Conservation (phyloP, 306 rosid species). For the Corylus avellana region DNA sequence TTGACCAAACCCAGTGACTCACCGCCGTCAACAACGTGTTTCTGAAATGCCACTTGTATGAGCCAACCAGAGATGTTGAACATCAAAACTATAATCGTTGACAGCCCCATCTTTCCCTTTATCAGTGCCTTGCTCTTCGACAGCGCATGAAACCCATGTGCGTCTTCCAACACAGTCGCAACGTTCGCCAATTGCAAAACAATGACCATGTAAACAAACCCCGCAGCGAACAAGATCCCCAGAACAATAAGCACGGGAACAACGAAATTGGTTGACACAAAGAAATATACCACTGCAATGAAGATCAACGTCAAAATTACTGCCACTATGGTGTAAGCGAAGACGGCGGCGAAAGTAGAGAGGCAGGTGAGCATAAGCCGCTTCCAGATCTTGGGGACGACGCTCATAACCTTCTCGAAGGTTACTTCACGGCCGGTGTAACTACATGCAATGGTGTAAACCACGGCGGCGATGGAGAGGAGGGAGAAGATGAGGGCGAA, state of each 20-base stretch:
- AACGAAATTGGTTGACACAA: fast-evolving
- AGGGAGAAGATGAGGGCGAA: constrained; percentile 42
- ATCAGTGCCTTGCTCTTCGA: constrained; percentile 52
- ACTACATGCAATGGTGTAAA: constrained; percentile 65
- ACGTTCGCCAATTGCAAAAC: constrained; percentile 76
- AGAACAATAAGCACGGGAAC: background rate
- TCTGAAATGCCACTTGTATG: constrained; percentile 34
- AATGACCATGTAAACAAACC: constrained; percentile 49
- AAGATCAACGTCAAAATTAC: background rate
- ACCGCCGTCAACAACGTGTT: constrained; percentile 39
- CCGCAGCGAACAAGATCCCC: constrained; percentile 24
- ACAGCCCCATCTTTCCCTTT: constrained; percentile 58
- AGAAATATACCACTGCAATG: background rate
- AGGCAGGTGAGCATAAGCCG: constrained; percentile 60
- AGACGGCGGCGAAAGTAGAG: constrained; percentile 39
- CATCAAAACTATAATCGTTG: constrained; percentile 17
- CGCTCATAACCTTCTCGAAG: constrained; percentile 50
- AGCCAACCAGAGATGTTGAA: constrained; percentile 2
- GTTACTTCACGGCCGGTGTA: constrained; percentile 47
- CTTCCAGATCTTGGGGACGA: constrained; percentile 73
- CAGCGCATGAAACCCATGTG: constrained; percentile 70
- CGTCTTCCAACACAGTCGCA: constrained; percentile 67
- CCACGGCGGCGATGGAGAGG: constrained; percentile 73
- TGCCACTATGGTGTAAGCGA: constrained; percentile 35
- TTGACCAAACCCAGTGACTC: constrained; percentile 17